Percentiles rank a stretch among this genome's conserved stretches.
phyloP scores from a whole-genome alignment of 306 rosid genomes.

The Lablab purpureus region DNA sequence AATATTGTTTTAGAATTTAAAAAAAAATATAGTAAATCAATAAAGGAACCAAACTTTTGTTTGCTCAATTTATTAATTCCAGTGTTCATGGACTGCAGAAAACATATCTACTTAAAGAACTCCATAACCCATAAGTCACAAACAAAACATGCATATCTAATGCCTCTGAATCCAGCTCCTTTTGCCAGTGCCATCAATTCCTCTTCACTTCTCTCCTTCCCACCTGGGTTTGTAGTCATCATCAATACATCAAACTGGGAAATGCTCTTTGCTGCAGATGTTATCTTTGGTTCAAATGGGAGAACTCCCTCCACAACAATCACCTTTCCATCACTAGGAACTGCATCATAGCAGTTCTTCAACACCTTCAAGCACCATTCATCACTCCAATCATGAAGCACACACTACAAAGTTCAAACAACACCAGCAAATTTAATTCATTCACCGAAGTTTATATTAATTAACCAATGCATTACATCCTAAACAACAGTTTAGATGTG shows the following conservation, averaged over 20 bases:
- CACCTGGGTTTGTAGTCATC: conserved; percentile 55
- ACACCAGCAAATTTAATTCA: no score
- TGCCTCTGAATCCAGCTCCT: conserved; percentile 41
- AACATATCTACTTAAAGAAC: conserved; percentile 47
- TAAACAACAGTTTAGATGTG: not conserved
- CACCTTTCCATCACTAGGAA: conserved; percentile 51
- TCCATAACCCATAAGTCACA: conserved; percentile 46
- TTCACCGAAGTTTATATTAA: no score
- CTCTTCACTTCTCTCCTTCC: conserved; percentile 49
- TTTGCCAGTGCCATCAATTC: conserved; percentile 47
- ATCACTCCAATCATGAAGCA: conserved; percentile 58
- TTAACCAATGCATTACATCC: no score
- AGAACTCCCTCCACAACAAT: conserved; percentile 46
- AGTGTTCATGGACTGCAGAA: no score
- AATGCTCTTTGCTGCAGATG: not conserved
- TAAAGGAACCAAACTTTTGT: no score
- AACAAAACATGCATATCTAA: conserved; percentile 7
- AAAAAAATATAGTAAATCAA: no score
- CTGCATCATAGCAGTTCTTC: conserved; percentile 50
- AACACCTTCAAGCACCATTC: conserved; percentile 47
- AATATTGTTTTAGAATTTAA: no score
- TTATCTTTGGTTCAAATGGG: conserved; percentile 33
- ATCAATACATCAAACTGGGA: conserved; percentile 43
- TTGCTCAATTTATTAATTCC: no score
- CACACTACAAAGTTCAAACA: no score